Base-by-base conservation (phyloP, 495 filamentous ascomycete species). In the Geoglossum glabrum region DNA sequence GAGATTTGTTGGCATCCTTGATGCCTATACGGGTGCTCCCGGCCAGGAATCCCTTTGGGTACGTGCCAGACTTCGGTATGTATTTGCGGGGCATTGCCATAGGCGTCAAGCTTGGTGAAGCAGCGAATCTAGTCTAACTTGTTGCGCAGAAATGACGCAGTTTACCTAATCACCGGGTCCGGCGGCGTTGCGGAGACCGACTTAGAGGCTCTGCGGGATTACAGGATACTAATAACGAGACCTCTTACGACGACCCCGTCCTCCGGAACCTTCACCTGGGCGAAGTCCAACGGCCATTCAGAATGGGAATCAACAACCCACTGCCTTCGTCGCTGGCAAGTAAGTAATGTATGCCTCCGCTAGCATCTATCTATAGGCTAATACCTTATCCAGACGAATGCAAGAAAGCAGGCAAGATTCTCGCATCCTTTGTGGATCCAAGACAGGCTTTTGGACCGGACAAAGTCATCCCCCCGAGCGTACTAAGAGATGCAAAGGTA, bases 371-470 rank as follows among this genome's bases (percentile, higher is more conserved):
- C 40, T 19, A 21, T 21, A 4, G 5, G 40, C 40, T 45, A 45
- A 45, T 17, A 55, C 52, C 64, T 9, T 10, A 21, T 21, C n/a
- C 65, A 87, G 83, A 81, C 69, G 88, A 94, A 71, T 93, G 88
- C 72, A 87, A 81, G 69, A 93, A 93, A 70, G 86, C 83, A 61
- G 85, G 83, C 59, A 95, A 92, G 73, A 96, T 97, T 63, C 79
- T 98, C 50, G 78, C 87, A 40, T 95, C 90, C 4, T 98, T 98
- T 64, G 78, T 98, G 63, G 92, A 98, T 65, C 93, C 92, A 19
- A 79, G 79, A 62, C 92, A 97, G 75, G 74, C 93, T 13, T 96
- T 97, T 68, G 87, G 90, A 3, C 92, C 92, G 34, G 92, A 98
- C 68, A 97, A 97, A 70, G 80, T 98, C 66, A 98, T 98, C 67